Evolutionary conservation across 805 yeast species (phyloP).

Genomic region (Hanseniaspora pseudoguilliermondii): DNA sequence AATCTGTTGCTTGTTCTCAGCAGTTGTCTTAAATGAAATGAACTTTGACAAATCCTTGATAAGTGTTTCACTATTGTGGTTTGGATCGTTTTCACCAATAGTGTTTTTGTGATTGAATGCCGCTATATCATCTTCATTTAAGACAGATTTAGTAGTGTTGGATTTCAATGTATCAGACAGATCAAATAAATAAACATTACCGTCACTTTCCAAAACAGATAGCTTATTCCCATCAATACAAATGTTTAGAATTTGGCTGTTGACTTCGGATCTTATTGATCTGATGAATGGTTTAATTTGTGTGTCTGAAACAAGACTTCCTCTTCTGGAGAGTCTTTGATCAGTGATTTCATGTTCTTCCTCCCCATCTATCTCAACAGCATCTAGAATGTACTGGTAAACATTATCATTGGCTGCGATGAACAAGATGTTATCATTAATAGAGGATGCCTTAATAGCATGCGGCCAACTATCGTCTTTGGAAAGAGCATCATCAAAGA

Average conservation of each 20-base stretch:
- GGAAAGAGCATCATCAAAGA: constrained; percentile 17
- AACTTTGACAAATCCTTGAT: constrained; percentile 8
- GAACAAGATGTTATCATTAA: constrained; percentile 45
- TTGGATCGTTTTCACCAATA: background rate
- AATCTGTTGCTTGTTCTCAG: constrained; percentile 22
- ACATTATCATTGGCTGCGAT: constrained; percentile 27
- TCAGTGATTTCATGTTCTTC: background rate
- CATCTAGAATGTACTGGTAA: background rate
- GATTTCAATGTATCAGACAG: background rate
- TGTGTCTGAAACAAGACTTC: background rate
- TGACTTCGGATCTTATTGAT: background rate
- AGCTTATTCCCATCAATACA: background rate
- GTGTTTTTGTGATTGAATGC: background rate
- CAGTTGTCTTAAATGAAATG: constrained; percentile 5
- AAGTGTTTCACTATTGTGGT: constrained; percentile 1
- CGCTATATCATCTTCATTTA: background rate
- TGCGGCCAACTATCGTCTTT: background rate
- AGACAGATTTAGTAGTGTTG: background rate
- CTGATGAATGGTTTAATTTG: background rate
- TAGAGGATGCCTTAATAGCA: background rate
- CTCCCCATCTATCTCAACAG: background rate
- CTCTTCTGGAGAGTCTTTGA: background rate
- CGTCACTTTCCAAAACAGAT: constrained; percentile 7
- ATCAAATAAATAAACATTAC: background rate
- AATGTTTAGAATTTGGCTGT: constrained; percentile 1